Base-by-base conservation (phyloP, 805 yeast species). In the Wickerhamiella vanderwaltii region DNA sequence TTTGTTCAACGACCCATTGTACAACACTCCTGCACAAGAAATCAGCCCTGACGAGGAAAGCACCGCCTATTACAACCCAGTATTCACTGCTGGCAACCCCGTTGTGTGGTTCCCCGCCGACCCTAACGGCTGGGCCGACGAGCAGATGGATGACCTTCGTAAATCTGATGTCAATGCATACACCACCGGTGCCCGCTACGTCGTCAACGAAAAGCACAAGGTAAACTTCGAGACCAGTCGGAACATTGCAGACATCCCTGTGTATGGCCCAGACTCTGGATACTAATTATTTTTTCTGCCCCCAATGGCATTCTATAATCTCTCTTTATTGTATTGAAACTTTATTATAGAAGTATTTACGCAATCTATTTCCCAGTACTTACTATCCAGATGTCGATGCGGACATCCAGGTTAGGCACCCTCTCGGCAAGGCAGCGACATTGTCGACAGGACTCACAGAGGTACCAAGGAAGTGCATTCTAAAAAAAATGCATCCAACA, bases 81-180 rank as follows among this genome's bases (percentile, higher is more conserved):
- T 79, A 5, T 76, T 79, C 13, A 64, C 73, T 20, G 79, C 79
- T 0, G 58, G 66, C 34, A 71, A 82, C 51, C 94, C 94, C 1
- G 66, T 68, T n/a, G 63, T 88, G 16, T 88, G 98, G 98, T 74
- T 88, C 53, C 93, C 96, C n/a, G 65, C 66, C 44, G 98, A 88
- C 58, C 79, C 83, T 7, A 73, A 75, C 72, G 97, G 97, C 1
- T 71, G 84, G 51, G 80, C 94, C 1, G 61, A 66, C 1, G 56
- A 54, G 11, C 75, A 78, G 51, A 76, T 81, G 17, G 70, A 69
- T 29, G 65, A 73, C 31, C 68, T 83, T 39, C 52, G 53, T 9
- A 57, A 64, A 16, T 69, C 67, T 1, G 65, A 75, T 6, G 72
- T 85, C 36, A 68, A 71, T 13, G 75, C 82, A 39, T 66, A 73